A percentile compares a stretch with the other conserved stretches of the same genome.
Conservation (phyloP, 495 filamentous ascomycete genomes). For the Astrocystis sublimbata region DNA sequence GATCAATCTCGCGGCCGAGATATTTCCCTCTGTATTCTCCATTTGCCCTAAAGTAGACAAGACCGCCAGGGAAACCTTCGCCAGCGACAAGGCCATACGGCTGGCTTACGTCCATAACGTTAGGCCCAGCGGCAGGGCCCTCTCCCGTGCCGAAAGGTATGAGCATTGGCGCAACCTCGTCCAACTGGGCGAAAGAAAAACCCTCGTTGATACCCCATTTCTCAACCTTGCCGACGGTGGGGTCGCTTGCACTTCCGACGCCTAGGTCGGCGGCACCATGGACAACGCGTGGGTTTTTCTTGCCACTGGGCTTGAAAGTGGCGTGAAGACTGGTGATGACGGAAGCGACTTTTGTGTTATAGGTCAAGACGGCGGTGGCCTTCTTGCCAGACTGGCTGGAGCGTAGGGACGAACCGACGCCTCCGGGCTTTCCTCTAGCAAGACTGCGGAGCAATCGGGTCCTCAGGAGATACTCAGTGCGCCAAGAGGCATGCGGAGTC, state of each 20-base stretch:
- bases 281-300: conserved; percentile 72
- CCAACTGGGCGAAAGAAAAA: conserved; percentile 70
- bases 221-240: conserved; percentile 74
- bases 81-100: conserved; percentile 80
- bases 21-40: conserved; percentile 82
- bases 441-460: conserved; percentile 83
- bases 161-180: conserved; percentile 71
- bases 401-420: conserved; percentile 38
- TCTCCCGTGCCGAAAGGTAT: conserved; percentile 76
- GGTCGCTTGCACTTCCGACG: conserved; percentile 71
- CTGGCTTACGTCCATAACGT: conserved; percentile 86
- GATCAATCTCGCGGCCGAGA: conserved; percentile 54
- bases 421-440: conserved; percentile 65
- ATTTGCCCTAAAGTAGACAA: conserved; percentile 69
- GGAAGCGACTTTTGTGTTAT: conserved; percentile 75
- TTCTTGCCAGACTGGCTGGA: conserved; percentile 57
- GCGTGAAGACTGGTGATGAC: conserved; percentile 76
- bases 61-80: conserved; percentile 80
- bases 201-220: conserved; percentile 79
- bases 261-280: conserved; percentile 79
- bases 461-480: conserved; percentile 86
- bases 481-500: conserved; percentile 79
- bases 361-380: conserved; percentile 63
- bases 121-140: conserved; percentile 73
- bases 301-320: conserved; percentile 62